These are phyloP conservation scores for Apophysomyces trapeziformis DNA, from an alignment of 371 early-diverging fungal species.

Conservation along the genomic window DNA sequence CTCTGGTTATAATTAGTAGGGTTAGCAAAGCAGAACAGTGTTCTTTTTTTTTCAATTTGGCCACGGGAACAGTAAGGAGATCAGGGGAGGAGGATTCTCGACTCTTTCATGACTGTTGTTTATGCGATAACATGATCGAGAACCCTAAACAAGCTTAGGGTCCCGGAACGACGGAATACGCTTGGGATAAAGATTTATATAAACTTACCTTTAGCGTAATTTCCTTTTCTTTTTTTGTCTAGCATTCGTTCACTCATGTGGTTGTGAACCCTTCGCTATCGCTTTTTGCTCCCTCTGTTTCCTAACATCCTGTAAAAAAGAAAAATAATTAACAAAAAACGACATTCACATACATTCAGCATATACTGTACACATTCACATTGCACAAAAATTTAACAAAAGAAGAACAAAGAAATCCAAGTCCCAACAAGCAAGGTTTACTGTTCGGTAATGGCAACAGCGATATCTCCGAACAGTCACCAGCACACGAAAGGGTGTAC, in stretches of 20 bases:
- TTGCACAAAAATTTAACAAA: background rate
- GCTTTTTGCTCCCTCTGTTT: background rate
- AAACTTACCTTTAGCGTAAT: background rate
- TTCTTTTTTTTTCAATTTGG: background rate
- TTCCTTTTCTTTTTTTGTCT: background rate
- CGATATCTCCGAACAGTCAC: slow-evolving; percentile 6
- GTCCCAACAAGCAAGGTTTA: background rate
- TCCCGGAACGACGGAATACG: slow-evolving; percentile 10
- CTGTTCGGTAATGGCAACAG: slow-evolving; percentile 13
- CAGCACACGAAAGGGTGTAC: slow-evolving; percentile 20
- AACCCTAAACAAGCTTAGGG: slow-evolving; percentile 8
- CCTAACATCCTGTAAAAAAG: background rate
- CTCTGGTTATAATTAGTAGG: slow-evolving; percentile 1
- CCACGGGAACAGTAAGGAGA: slow-evolving; percentile 29
- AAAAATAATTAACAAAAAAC: background rate
- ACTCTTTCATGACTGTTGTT: slow-evolving; percentile 11
- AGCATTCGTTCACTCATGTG: slow-evolving; percentile 3
- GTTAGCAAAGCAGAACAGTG: slow-evolving; percentile 1
- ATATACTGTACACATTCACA: no score
- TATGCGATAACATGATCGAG: slow-evolving; percentile 17
- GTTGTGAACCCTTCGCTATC: slow-evolving; percentile 5
- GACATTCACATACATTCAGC: no score
- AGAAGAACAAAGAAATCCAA: background rate
- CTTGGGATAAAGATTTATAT: slow-evolving; percentile 8
- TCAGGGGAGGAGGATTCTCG: slow-evolving; percentile 21